Evolutionary conservation across 768 basidiomycete species (phyloP).

Genomic region (Collybia mongolica): DNA sequence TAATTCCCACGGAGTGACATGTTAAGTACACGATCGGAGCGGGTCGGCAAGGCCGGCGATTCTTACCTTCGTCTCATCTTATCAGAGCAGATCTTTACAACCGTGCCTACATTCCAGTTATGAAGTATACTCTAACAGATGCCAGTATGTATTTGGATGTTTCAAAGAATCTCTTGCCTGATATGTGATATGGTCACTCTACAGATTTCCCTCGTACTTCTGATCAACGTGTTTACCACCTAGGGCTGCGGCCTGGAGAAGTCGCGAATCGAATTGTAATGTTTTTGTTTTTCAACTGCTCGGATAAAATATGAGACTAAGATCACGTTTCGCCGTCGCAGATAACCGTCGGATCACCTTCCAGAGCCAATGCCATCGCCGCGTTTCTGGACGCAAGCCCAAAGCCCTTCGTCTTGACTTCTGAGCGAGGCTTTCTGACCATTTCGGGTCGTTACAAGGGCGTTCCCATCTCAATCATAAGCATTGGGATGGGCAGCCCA

Average conservation of each 20-base stretch:
- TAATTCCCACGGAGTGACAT: too few relatives aligned
- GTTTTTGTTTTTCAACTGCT: slow-evolving; percentile 1
- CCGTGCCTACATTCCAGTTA: neutral
- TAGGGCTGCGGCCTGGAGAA: slow-evolving; percentile 72
- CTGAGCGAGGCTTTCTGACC: slow-evolving; percentile 76
- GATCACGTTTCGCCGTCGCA: slow-evolving; percentile 20
- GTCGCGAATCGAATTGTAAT: slow-evolving; percentile 79
- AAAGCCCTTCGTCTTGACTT: slow-evolving; percentile 58
- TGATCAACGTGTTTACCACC: slow-evolving; percentile 76
- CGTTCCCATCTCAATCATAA: slow-evolving; percentile 67
- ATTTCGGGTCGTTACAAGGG: slow-evolving; percentile 67
- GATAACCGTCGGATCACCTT: slow-evolving; percentile 75
- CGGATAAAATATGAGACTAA: too few relatives aligned
- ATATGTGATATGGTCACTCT: neutral
- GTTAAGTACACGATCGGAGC: too few relatives aligned
- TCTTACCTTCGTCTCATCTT: too few relatives aligned
- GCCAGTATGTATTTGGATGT: slow-evolving; percentile 51
- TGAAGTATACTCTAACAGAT: slow-evolving; percentile 50
- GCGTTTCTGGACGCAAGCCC: slow-evolving; percentile 57
- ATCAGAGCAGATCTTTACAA: too few relatives aligned
- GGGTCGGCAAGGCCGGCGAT: too few relatives aligned
- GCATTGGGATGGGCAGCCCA: slow-evolving; percentile 81
- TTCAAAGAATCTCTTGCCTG: too few relatives aligned
- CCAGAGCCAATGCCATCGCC: slow-evolving; percentile 63
- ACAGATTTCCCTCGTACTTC: slow-evolving; percentile 76